phyloP scores from a whole-genome alignment of 2,329 filamentous ascomycete genomes.

The Metarhizium anisopliae region DNA sequence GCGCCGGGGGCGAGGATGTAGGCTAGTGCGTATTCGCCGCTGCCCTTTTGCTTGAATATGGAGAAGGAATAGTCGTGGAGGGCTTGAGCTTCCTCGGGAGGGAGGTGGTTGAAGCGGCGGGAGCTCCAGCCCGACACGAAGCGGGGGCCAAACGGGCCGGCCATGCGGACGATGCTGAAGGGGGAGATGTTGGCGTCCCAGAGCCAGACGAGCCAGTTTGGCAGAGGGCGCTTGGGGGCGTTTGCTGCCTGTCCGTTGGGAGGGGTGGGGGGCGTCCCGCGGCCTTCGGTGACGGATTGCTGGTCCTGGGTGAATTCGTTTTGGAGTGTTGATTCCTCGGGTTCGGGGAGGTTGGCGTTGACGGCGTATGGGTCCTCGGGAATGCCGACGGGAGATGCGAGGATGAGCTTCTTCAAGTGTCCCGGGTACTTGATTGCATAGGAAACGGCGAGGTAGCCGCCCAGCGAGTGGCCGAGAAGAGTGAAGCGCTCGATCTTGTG shows the following conservation, averaged over 20 bases:
- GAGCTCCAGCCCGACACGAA: conserved; percentile 94
- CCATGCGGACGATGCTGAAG: conserved; percentile 80
- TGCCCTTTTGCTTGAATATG: conserved; percentile 85
- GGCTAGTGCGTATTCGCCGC: conserved; percentile 85
- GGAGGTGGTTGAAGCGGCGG: conserved; percentile 83
- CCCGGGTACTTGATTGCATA: conserved; percentile 97
- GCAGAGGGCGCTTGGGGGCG: conserved; percentile 49
- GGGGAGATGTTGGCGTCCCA: conserved; percentile 98
- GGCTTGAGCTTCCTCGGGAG: conserved; percentile 66
- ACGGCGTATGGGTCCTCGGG: conserved; percentile 91
- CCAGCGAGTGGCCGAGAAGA: conserved; percentile 83
- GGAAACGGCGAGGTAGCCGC: conserved; percentile 88
- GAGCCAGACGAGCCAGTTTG: conserved; percentile 82
- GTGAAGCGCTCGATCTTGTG: conserved; percentile 90
- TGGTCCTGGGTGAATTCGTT: conserved; percentile 77
- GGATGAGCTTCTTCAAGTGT: conserved; percentile 87
- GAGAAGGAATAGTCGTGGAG: conserved; percentile 92
- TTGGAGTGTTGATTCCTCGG: conserved; percentile 59
- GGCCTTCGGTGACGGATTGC: conserved; percentile 25
- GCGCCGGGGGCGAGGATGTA: conserved; percentile 92
- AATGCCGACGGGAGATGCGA: conserved; percentile 89
- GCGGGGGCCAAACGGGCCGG: conserved; percentile 81
- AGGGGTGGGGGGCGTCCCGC: conserved; percentile 12
- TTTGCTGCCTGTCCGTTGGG: conserved; percentile 18
- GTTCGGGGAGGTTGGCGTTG: conserved; percentile 70